phyloP scores from a whole-genome alignment of 495 filamentous ascomycete genomes.

The Parathielavia hyrcaniae region DNA sequence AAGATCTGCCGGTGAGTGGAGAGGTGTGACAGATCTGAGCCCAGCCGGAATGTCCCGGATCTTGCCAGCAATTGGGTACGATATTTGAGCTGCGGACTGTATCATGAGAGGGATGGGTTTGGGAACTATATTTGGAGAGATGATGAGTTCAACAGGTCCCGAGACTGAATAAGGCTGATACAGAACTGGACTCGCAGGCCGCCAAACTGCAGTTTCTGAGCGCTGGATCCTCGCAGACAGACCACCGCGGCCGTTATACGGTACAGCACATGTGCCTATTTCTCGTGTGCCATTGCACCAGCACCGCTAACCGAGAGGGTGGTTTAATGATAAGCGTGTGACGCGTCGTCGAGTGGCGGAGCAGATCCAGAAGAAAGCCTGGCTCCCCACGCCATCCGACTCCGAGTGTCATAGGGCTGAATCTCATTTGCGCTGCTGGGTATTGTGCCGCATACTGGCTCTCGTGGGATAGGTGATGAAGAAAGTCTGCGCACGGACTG shows the following conservation, averaged over 20 bases:
- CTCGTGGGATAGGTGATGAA: too few relatives aligned
- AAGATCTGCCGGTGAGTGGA: not conserved
- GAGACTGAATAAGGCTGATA: not conserved
- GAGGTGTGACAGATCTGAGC: slow-evolving; percentile 1
- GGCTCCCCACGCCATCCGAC: not conserved
- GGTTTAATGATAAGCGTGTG: not conserved
- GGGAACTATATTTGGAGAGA: not conserved
- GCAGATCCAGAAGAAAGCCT: not conserved
- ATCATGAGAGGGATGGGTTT: not conserved
- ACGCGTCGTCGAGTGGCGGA: not conserved
- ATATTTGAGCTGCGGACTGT: not conserved
- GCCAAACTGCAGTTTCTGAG: not conserved
- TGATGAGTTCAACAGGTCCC: not conserved
- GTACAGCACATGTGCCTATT: not conserved
- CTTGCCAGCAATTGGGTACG: not conserved
- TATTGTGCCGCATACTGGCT: not conserved
- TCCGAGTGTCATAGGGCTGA: not conserved
- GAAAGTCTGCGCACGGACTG: too few relatives aligned
- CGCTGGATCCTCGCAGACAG: not conserved
- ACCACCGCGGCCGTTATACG: not conserved
- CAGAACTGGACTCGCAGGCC: not conserved
- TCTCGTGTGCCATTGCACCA: not conserved
- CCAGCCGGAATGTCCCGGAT: not conserved
- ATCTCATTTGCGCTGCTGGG: not conserved
- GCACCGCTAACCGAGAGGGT: not conserved